Base-by-base conservation (phyloP, 169 alveolate genomes). In the Perkinsus marinus region DNA sequence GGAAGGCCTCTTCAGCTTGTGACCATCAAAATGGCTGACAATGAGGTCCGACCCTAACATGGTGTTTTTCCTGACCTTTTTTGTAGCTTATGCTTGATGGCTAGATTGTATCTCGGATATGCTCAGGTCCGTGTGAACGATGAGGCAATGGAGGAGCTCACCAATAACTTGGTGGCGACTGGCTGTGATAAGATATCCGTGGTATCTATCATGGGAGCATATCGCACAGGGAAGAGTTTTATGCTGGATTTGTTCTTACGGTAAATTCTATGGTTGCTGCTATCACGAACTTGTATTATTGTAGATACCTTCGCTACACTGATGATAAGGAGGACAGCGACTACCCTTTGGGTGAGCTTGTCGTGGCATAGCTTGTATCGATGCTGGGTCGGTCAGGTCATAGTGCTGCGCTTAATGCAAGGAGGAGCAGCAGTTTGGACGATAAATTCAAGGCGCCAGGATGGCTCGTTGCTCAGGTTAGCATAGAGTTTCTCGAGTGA, bases 141-240 rank as follows among this genome's bases (percentile, higher is more conserved):
- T 5, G 69, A 26, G 39, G 57, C 43, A 37, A 30, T 90, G 91
- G 69, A 90, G 16, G 39, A n/a, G 7, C 38, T 90, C 68, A 37
- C 79, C 26, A 36, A 90, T 6, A 90, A 90, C 39, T 39, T 90
- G 36, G 39, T 17, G 19, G 69, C 43, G 26, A 57, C 91, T 2
- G 30, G 39, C 30, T 43, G 41, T 36, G 91, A 90, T 26, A 39
- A 43, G 39, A 90, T 90, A 30, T 41, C 79, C 7, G 91, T 90
- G n/a, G 91, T 90, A 17, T 90, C 91, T 10, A 57, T 90, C 17
- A 90, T 90, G 91, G 91, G 91, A 19, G 91, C 91, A 5, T 90
- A 90, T 39, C 68, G 91, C 43, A 90, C 91, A 9, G 91, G 91
- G 19, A 90, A 90, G 69, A 90, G 91, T 47, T 90, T 90, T 22